phyloP scores from a whole-genome alignment of 805 yeast species.

The Wickerhamomyces canadensis region DNA sequence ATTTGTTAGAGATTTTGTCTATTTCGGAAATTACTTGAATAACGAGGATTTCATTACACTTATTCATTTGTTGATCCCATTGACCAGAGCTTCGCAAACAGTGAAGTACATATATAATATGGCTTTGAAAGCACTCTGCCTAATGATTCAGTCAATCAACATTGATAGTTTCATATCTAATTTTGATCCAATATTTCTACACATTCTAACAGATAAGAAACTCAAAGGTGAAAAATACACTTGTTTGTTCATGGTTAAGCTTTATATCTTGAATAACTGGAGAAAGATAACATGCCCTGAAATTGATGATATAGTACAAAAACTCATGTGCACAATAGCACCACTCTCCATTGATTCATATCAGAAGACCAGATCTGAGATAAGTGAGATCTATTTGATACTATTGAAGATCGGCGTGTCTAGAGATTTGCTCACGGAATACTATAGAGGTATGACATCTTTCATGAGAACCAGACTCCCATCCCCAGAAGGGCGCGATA shows the following conservation, averaged over 20 bases:
- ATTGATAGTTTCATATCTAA: constrained; percentile 11
- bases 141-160: constrained; percentile 20
- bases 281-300: constrained; percentile 3
- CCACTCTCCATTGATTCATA: constrained; percentile 17
- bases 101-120: constrained; percentile 9
- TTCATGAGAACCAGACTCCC: constrained; percentile 4
- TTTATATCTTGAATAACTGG: constrained; percentile 13
- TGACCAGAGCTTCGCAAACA: constrained; percentile 17
- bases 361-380: constrained; percentile 18
- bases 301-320: constrained; percentile 3
- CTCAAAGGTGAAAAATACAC: constrained; percentile 20
- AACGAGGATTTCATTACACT: constrained; percentile 12
- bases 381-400: constrained; percentile 16
- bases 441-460: constrained; percentile 9
- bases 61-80: constrained; percentile 17
- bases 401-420: constrained; percentile 3
- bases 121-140: constrained; percentile 19
- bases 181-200: constrained; percentile 15
- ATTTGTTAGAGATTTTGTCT: constrained; percentile 20
- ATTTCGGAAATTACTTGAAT: constrained; percentile 13
- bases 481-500: too few relatives aligned
- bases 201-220: constrained; percentile 11
- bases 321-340: too few relatives aligned
- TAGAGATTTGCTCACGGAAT: constrained; percentile 1
- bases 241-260: constrained; percentile 20